Percentiles rank a stretch among this genome's conserved stretches.
phyloP scores from a whole-genome alignment of 1,284 basidiomycete genomes.

The Papiliotrema laurentii region DNA sequence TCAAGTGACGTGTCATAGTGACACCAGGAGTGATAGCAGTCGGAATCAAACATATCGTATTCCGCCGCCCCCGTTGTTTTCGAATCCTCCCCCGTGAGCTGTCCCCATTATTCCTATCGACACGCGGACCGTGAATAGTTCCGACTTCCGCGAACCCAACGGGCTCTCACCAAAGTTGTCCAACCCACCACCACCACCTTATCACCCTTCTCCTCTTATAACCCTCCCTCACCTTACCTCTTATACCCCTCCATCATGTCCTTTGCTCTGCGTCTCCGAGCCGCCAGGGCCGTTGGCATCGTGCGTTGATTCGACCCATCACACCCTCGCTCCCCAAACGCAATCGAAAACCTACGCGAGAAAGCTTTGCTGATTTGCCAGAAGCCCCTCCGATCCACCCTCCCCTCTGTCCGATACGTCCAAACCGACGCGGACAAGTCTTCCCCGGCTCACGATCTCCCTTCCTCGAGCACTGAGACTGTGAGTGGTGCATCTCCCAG shows the following conservation, averaged over 20 bases:
- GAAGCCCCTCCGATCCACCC: constrained; percentile 28
- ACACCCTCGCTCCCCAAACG: neutral
- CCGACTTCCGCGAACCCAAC: neutral
- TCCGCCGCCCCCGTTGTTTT: neutral
- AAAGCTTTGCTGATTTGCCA: constrained; percentile 4
- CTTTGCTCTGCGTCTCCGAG: constrained; percentile 6
- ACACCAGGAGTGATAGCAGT: no score
- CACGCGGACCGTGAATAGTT: neutral
- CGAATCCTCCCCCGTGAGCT: neutral
- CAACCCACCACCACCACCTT: neutral
- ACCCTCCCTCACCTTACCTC: neutral
- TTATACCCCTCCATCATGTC: constrained; percentile 5
- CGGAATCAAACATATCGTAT: no score
- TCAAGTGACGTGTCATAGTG: neutral
- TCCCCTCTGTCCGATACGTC: constrained; percentile 36
- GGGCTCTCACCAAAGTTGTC: neutral
- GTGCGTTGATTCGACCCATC: neutral
- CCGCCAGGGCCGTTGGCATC: neutral
- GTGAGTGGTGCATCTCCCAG: constrained; percentile 15
- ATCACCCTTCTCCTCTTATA: neutral
- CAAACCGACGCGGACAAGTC: constrained; percentile 47
- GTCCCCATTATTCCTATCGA: neutral
- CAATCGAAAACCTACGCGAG: neutral
- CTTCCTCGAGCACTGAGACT: constrained; percentile 24
- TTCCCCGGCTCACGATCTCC: constrained; percentile 31